Percentiles rank a stretch among this genome's conserved stretches.
phyloP scores from a whole-genome alignment of 2,329 filamentous ascomycete species.

The Gnomoniopsis smithogilvyi region DNA sequence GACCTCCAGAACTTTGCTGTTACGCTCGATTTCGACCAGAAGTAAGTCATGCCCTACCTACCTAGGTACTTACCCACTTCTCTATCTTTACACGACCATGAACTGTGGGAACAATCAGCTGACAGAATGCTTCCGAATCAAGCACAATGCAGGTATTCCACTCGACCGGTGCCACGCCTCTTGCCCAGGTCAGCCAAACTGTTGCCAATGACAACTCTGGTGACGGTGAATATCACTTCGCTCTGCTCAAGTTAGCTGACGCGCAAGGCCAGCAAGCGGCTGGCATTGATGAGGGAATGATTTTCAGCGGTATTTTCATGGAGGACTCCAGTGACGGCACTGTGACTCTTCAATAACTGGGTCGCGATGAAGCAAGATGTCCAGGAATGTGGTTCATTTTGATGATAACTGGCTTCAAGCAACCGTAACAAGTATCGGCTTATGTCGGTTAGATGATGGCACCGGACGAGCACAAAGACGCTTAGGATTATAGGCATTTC shows the following conservation, averaged over 20 bases:
- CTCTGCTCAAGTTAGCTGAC: conserved; percentile 39
- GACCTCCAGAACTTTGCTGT: conserved; percentile 11
- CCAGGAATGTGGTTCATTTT: too few species aligned
- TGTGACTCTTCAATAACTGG: conserved; percentile 16
- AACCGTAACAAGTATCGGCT: too few species aligned
- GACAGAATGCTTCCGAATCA: background rate
- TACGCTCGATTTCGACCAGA: conserved; percentile 9
- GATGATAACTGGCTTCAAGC: too few species aligned
- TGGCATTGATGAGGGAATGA: conserved; percentile 29
- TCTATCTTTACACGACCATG: background rate
- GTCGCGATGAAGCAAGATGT: too few species aligned
- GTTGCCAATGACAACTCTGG: conserved; percentile 36
- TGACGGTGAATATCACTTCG: conserved; percentile 43
- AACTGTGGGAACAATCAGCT: background rate
- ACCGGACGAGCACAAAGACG: too few species aligned
- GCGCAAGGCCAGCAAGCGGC: conserved; percentile 29
- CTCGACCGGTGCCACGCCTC: conserved; percentile 33
- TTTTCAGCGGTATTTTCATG: conserved; percentile 32
- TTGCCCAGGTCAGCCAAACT: conserved; percentile 34
- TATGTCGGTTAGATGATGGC: too few species aligned
- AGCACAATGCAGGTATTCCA: conserved; percentile 33
- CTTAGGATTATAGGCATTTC: too few species aligned
- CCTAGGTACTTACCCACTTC: background rate
- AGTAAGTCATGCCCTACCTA: background rate
- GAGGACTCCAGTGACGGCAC: conserved; percentile 24